These are phyloP conservation scores for Leptographium procerum DNA, from an alignment of 2,329 filamentous ascomycete species.

Conservation along the genomic window DNA sequence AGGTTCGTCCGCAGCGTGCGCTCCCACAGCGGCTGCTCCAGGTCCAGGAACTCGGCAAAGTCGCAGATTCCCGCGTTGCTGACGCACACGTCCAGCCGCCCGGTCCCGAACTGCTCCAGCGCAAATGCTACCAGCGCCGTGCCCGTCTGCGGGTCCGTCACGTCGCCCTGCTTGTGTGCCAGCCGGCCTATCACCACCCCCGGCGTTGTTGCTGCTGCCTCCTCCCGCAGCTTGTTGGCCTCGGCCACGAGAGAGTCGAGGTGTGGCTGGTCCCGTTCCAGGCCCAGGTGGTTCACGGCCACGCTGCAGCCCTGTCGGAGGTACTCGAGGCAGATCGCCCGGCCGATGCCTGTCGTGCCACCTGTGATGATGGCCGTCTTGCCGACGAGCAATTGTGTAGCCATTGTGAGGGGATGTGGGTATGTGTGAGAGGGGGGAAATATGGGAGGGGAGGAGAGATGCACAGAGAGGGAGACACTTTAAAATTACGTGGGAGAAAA, in stretches of 20 bases:
- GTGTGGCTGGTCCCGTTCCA: constrained; percentile 37
- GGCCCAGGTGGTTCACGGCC: constrained; percentile 67
- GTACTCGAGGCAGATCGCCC: constrained; percentile 73
- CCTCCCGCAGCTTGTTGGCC: constrained; percentile 32
- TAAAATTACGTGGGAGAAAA: too few relatives aligned
- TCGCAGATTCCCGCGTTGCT: constrained; percentile 83
- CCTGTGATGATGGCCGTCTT: constrained; percentile 83
- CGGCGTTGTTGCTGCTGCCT: constrained; percentile 27
- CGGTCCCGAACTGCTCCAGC: constrained; percentile 44
- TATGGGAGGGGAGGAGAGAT: not conserved
- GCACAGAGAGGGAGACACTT: too few relatives aligned
- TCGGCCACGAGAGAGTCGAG: constrained; percentile 41
- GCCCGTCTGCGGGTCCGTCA: constrained; percentile 63
- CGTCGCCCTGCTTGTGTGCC: constrained; percentile 63
- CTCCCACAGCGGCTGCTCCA: constrained; percentile 58
- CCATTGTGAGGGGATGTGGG: constrained; percentile 29
- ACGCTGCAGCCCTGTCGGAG: constrained; percentile 67
- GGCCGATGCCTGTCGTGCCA: constrained; percentile 75
- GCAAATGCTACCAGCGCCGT: constrained; percentile 53
- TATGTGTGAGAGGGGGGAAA: not conserved
- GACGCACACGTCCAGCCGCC: constrained; percentile 64
- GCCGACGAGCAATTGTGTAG: constrained; percentile 45
- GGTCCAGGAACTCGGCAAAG: constrained; percentile 74
- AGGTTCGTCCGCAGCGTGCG: constrained; percentile 71
- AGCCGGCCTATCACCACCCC: constrained; percentile 35